Evolutionary conservation across 441 rosid genomes (phyloP).

Genomic region (Manihot esculenta): DNA sequence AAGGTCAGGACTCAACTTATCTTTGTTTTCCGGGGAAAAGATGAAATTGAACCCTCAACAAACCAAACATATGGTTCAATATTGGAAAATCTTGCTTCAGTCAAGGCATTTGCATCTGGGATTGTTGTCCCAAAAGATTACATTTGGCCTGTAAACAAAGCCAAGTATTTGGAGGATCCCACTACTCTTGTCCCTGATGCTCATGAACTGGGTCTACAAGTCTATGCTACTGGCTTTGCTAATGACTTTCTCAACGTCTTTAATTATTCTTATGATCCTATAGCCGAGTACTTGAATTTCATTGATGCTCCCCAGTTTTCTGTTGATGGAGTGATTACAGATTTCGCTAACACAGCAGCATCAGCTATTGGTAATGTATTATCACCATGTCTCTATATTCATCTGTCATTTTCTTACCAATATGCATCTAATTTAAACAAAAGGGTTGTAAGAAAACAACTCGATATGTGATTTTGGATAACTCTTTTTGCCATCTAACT

Average conservation of each 20-base stretch:
- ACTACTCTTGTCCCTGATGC: constrained; percentile 75
- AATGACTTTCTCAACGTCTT: constrained; percentile 53
- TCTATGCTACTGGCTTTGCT: constrained; percentile 74
- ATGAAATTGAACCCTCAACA: constrained; percentile 67
- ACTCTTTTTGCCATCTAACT: too few species aligned
- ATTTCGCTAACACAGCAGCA: constrained; percentile 80
- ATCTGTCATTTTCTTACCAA: too few species aligned
- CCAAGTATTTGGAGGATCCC: constrained; percentile 44
- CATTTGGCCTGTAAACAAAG: constrained; percentile 57
- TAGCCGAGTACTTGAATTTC: constrained; percentile 63
- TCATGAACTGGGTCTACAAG: constrained; percentile 65
- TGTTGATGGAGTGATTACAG: constrained; percentile 81
- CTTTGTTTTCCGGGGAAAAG: constrained; percentile 44
- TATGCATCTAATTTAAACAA: too few species aligned
- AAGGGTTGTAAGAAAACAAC: too few species aligned
- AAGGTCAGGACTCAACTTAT: constrained; percentile 51
- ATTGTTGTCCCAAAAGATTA: constrained; percentile 71
- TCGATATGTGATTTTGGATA: too few species aligned
- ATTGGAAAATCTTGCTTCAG: constrained; percentile 43
- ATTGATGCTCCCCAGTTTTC: constrained; percentile 53
- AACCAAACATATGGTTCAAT: constrained; percentile 52
- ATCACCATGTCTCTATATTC: too few species aligned
- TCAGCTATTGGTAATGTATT: constrained; percentile 50
- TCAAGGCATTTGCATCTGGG: constrained; percentile 72
- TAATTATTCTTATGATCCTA: constrained; percentile 75